Base-by-base conservation (phyloP, 768 basidiomycete species). In the Lactifluus subvellereus region DNA sequence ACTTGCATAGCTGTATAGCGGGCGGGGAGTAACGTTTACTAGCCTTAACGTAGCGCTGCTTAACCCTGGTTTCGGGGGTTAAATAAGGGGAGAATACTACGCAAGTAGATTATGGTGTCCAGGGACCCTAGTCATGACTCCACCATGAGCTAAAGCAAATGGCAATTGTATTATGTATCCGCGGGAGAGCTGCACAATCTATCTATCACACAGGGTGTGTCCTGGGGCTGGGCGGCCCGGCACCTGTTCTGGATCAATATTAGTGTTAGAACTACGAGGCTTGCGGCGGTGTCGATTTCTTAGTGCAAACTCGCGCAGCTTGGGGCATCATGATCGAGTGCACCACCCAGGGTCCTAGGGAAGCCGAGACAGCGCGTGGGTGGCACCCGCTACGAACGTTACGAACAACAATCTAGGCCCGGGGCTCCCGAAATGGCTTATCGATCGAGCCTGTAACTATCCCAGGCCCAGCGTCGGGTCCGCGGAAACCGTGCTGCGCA, bases 401-500 rank as follows among this genome's bases (percentile, higher is more conserved):
- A 27, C 27, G 27, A 40, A 27, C 57, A 6, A 18, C 8, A n/a
- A 37, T 27, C 62, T 47, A 50, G 53, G 53, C 40, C 20, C 38
- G 33, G 32, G 40, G 58, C 45, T 54, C 62, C 38, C 14, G 7
- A 54, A 54, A 43, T 3, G 47, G 58, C 18, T 54, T 59, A 64
- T 60, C 58, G 52, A 59, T 64, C 20, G 47, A 37, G 20, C 54
- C 37, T 38, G 38, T 52, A 27, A 27, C 3, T 27, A 27, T 2
- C 27, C 32, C 27, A 27, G 27, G 27, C 13, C 42, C 62, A 64
- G 62, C 62, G 58, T 50, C 10, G 9, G n/a, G 53, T 59, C 62
- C 62, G 62, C 58, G 62, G 52, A 40, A 18, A 32, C 38, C 27
- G 8, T 43, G 47, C 53, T 50, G 58, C 52, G 48, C 47, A n/a